phyloP scores from a whole-genome alignment of 768 basidiomycete species.

The Mycena polygramma region DNA sequence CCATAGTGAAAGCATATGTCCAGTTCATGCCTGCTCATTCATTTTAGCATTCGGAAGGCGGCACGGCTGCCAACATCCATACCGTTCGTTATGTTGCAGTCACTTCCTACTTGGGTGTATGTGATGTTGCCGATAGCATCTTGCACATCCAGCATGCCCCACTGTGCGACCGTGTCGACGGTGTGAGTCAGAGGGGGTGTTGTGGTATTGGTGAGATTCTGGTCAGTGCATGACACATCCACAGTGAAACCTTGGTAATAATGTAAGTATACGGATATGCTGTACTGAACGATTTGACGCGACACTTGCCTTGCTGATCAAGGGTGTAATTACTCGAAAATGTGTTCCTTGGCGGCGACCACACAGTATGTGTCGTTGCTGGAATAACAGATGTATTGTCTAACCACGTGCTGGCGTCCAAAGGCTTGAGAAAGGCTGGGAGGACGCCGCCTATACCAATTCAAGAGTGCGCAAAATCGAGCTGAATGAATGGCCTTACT shows the following conservation, averaged over 20 bases:
- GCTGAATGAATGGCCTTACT: background rate
- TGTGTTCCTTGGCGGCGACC: background rate
- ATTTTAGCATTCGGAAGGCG: background rate
- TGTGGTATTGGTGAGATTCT: background rate
- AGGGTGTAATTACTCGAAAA: background rate
- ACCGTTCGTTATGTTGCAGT: too few relatives aligned
- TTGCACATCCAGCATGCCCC: background rate
- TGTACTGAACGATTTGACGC: background rate
- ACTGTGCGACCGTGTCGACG: background rate
- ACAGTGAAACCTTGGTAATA: background rate
- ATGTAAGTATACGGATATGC: background rate
- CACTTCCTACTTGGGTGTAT: too few relatives aligned
- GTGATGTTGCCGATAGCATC: background rate
- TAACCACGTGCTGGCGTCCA: background rate
- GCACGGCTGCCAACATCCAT: too few relatives aligned
- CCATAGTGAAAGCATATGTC: background rate
- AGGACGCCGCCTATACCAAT: background rate
- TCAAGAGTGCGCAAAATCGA: background rate
- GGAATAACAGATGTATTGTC: too few relatives aligned
- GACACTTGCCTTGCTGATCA: background rate
- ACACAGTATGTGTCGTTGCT: too few relatives aligned
- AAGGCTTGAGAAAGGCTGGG: background rate
- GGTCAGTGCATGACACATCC: background rate
- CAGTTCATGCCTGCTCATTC: background rate
- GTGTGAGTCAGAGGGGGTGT: background rate